Evolutionary conservation across 257 asterid genomes (phyloP).

Genomic region (Fraxinus excelsior): DNA sequence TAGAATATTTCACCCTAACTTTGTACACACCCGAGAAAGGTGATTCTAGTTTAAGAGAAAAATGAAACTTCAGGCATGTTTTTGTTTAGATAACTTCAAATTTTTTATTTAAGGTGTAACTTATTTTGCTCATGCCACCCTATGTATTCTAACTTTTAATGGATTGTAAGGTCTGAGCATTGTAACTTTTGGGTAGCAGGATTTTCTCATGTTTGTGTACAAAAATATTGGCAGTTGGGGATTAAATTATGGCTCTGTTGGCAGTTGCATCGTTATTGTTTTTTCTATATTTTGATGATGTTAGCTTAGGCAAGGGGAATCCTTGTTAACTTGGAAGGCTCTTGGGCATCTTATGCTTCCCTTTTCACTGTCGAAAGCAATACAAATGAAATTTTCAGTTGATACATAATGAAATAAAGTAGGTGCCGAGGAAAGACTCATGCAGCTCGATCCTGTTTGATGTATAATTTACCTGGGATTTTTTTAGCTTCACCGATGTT

Average conservation of each 20-base stretch:
- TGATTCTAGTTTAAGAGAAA: slow-evolving; percentile 23
- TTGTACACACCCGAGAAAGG: slow-evolving; percentile 47
- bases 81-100: slow-evolving; percentile 32
- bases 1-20: slow-evolving; percentile 37
- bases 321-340: too few species aligned
- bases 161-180: slow-evolving; percentile 32
- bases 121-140: slow-evolving; percentile 26
- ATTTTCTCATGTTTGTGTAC: neutral
- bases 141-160: slow-evolving; percentile 25
- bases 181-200: slow-evolving; percentile 27
- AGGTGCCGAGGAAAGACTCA: too few species aligned
- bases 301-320: neutral
- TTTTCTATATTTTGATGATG: neutral
- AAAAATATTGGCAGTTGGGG: slow-evolving; percentile 8
- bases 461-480: too few species aligned
- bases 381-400: too few species aligned
- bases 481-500: too few species aligned
- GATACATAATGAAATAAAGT: too few species aligned
- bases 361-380: too few species aligned
- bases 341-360: neutral
- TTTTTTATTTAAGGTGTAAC: slow-evolving; percentile 41
- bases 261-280: neutral
- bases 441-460: too few species aligned
- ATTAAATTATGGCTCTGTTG: neutral
- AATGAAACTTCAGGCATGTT: slow-evolving; percentile 24